A percentile compares a stretch with the other conserved stretches of the same genome.
These are phyloP conservation scores for Eragrostis nindensis DNA, from an alignment of 176 grass and related monocot species.

Conservation along the genomic window DNA sequence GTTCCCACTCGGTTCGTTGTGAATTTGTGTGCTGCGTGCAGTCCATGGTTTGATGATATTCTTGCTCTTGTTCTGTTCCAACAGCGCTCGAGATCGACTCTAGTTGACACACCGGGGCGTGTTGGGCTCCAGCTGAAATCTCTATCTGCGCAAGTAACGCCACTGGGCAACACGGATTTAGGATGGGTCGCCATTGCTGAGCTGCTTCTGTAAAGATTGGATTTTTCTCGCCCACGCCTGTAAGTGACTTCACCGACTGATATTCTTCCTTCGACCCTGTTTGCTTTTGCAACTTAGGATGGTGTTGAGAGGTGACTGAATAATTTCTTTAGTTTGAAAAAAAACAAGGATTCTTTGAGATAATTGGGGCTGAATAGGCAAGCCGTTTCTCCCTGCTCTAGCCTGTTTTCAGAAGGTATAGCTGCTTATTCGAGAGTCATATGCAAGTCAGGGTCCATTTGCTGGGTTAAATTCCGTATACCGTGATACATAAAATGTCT, in stretches of 20 bases:
- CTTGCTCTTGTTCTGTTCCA: neutral
- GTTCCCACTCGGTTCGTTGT: neutral
- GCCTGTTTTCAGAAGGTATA: neutral
- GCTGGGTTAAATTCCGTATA: neutral
- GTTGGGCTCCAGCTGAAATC: neutral
- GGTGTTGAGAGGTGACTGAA: neutral
- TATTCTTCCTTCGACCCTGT: neutral
- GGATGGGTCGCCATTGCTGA: slow-evolving; percentile 31
- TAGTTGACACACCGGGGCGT: neutral
- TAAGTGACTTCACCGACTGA: slow-evolving; percentile 6
- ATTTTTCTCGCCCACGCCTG: neutral
- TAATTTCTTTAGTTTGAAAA: neutral
- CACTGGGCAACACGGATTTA: slow-evolving; percentile 3
- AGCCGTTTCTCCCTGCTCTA: neutral
- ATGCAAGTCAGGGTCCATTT: neutral
- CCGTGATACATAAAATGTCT: neutral
- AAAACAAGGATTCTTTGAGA: too few species aligned
- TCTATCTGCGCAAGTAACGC: neutral
- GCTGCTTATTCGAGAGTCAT: neutral
- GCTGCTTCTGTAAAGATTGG: neutral
- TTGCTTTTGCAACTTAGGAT: neutral
- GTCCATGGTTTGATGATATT: neutral
- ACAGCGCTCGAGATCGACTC: slow-evolving; percentile 13
- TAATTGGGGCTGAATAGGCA: neutral
- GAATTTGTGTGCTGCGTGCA: slow-evolving; percentile 5